Base-by-base conservation (phyloP, 1,284 basidiomycete genomes). In the Volvariella volvacea region DNA sequence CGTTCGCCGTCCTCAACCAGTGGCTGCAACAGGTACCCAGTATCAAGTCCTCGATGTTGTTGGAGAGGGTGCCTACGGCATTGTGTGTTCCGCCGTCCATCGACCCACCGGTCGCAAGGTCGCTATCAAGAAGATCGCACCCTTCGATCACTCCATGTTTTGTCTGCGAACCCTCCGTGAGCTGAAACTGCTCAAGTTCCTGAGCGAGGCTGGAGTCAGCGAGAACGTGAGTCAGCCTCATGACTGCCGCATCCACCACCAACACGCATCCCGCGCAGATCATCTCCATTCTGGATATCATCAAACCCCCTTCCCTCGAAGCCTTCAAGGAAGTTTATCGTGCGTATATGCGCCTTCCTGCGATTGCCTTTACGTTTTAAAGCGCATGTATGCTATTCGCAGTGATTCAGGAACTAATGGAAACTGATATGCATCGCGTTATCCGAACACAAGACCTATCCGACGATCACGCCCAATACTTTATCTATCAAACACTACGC, bases 401-500 rank as follows among this genome's bases (percentile, higher is more conserved):
- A 74, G 71, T 75, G 47, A 68, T 75, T 49, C 73, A 75, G 55
- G 73, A 75, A 50, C 57, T 75, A 50, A 75, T 93, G 90, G 91
- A 93, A 62, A 92, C 89, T 1, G 90, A 93, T 62, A 76, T 93
- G 71, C 90, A 93, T 59, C 83, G 91, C 42, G 91, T 93, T 41
- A 91, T 93, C 55, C 76, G 89, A 48, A 91, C 88, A 6, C 91
- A 93, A 62, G 78, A 87, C 53, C 72, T 93, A 28, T 86, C 82
- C 46, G 89, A 94, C 56, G 92, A 94, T 65, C 94, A 96, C 64
- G 92, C 84, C 53, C 92, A 95, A 63, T 96, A 96, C 64, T 92
- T 92, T 59, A 81, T 90, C 49, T 86, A 87, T 54, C 89, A 92
- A 61, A 94, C 91, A 0, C 78, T 96, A 14, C 84, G 94, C 37